Conservation (phyloP, 2,329 filamentous ascomycete species). For the Ascochyta fabae region DNA sequence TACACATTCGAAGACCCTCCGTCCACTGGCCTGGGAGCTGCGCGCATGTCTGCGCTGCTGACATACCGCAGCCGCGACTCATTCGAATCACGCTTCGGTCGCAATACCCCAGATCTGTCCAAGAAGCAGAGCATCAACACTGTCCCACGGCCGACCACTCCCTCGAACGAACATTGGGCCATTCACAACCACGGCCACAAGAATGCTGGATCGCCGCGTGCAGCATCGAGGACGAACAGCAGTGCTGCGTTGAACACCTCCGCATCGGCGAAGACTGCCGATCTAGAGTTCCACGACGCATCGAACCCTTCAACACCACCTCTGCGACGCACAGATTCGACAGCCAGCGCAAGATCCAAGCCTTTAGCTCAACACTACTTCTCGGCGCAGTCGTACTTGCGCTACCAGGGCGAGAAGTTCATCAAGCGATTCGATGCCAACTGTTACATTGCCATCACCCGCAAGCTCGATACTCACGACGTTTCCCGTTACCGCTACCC, state of each 20-base stretch:
- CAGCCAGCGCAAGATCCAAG: conserved; percentile 44
- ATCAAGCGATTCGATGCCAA: conserved; percentile 97
- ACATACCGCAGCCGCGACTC: conserved; percentile 97
- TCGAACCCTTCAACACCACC: conserved; percentile 44
- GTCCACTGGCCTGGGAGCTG: conserved; percentile 83
- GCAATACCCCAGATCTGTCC: conserved; percentile 87
- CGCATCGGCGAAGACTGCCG: conserved; percentile 37
- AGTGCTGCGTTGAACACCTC: conserved; percentile 30
- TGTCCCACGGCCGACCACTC: conserved; percentile 57
- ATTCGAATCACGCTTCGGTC: conserved; percentile 92
- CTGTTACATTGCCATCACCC: conserved; percentile 98
- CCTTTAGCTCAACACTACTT: conserved; percentile 75
- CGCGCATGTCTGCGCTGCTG: conserved; percentile 93
- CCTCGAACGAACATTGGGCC: conserved; percentile 56
- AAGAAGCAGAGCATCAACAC: conserved; percentile 84
- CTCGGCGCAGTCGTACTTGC: conserved; percentile 94
- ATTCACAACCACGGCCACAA: conserved; percentile 61
- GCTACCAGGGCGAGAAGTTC: conserved; percentile 96
- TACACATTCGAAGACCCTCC: conserved; percentile 89
- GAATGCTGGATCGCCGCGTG: conserved; percentile 55
- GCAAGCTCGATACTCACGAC: conserved; percentile 97
- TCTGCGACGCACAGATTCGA: conserved; percentile 21
- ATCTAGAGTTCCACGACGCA: conserved; percentile 56
- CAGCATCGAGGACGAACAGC: conserved; percentile 45
- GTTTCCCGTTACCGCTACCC: conserved; percentile 76